Evolutionary conservation across 202 grass and related monocot genomes (phyloP).

Genomic region (Saccharum hybrid): DNA sequence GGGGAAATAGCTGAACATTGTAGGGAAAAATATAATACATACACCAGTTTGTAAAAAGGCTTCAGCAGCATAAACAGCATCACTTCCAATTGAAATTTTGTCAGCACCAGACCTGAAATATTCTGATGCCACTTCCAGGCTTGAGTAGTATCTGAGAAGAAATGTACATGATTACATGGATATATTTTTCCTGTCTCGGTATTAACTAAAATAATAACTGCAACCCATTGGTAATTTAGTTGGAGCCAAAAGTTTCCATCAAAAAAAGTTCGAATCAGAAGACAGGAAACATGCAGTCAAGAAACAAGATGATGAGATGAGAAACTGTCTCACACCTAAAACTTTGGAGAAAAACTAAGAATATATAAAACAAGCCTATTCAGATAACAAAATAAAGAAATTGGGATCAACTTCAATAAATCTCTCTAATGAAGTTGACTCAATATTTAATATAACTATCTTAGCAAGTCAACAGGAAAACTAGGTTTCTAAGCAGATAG

Average conservation of each 20-base stretch:
- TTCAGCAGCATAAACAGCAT: slow-evolving; percentile 96
- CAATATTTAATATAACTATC: slow-evolving; percentile 11
- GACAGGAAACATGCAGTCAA: slow-evolving; percentile 33
- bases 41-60: slow-evolving; percentile 87
- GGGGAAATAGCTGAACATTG: slow-evolving; percentile 14
- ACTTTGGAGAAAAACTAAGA: slow-evolving; percentile 11
- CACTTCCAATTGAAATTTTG: slow-evolving; percentile 97
- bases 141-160: slow-evolving; percentile 86
- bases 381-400: background rate
- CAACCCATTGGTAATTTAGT: background rate
- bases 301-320: slow-evolving; percentile 30
- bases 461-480: slow-evolving; percentile 33
- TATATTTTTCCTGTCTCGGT: background rate
- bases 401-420: slow-evolving; percentile 30
- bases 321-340: background rate
- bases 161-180: slow-evolving; percentile 21
- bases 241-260: background rate
- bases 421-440: slow-evolving; percentile 25
- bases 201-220: slow-evolving; percentile 18
- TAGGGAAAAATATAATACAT: slow-evolving; percentile 46
- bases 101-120: slow-evolving; percentile 99
- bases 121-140: slow-evolving; percentile 97
- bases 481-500: slow-evolving; percentile 24
- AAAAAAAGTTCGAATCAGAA: background rate
- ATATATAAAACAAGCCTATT: slow-evolving; percentile 20